A percentile compares a stretch with the other conserved stretches of the same genome.
Conservation (phyloP, 257 asterid genomes). For the Lycium ferocissimum region DNA sequence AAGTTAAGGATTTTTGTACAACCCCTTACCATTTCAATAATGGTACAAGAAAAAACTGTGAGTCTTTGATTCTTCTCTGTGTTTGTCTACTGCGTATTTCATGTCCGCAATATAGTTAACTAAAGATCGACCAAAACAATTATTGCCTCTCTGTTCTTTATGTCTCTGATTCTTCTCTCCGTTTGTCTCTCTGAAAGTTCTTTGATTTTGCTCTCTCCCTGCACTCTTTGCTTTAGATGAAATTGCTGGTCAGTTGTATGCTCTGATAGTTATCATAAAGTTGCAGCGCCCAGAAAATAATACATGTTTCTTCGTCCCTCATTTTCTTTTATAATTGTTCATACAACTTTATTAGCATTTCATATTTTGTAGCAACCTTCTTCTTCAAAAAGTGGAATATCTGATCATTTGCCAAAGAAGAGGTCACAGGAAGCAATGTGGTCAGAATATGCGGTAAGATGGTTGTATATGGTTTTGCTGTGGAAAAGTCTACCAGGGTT, state of each 20-base stretch:
- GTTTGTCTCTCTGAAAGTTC: slow-evolving; percentile 14
- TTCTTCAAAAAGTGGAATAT: slow-evolving; percentile 73
- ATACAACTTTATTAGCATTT: slow-evolving; percentile 34
- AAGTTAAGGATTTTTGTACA: neutral
- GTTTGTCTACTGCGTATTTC: neutral
- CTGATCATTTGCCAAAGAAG: slow-evolving; percentile 70
- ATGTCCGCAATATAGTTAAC: neutral
- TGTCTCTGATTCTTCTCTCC: slow-evolving; percentile 24
- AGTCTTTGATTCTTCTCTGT: slow-evolving; percentile 2
- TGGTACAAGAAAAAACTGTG: neutral
- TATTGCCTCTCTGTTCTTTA: neutral
- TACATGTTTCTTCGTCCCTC: neutral
- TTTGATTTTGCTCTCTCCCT: neutral
- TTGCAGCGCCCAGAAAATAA: neutral
- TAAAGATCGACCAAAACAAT: neutral
- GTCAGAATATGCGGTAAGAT: slow-evolving; percentile 75
- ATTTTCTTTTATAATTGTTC: neutral
- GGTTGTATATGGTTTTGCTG: neutral
- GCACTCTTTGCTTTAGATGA: slow-evolving; percentile 5
- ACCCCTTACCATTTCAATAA: neutral
- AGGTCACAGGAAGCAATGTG: slow-evolving; percentile 70
- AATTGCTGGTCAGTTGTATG: slow-evolving; percentile 6
- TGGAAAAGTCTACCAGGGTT: neutral
- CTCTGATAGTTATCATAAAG: neutral
- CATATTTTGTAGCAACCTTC: slow-evolving; percentile 63